Evolutionary conservation across 2,329 filamentous ascomycete genomes (phyloP), one percentile per base, ranked within the genome.

Genomic region (Paecilomyces sp.): DNA sequence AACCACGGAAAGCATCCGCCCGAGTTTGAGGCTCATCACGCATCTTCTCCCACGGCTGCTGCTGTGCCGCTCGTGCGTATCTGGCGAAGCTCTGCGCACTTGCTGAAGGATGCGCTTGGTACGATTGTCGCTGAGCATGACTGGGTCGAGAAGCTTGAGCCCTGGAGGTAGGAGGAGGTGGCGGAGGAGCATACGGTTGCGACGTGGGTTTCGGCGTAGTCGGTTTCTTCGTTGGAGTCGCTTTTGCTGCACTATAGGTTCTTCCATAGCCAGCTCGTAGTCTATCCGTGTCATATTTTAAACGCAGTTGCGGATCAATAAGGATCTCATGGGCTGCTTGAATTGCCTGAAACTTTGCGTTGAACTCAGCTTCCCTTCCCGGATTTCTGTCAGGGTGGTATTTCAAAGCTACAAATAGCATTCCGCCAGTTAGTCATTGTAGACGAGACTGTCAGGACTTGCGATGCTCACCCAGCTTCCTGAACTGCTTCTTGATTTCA

Each of bases 371-470:
- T 75, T 96, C 91, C 69, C 85, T 85, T 57, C 92, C 92, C 11
- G 88, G 90, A 70, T 96, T 96, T 61, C 92, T 88, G 72, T 96
- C 92, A 7, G 92, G 92, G 70, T 96, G 92, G 69, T 89, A 95
- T 73, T 90, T 89, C 54, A 95, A 80, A 55, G 91, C 91, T 91
- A 59, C 15, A 12, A 57, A 13, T 22, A 54, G 31, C 6, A 31
- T n/a, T 15, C 9, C 36, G 47, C 13, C 56, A 52, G 28, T 54
- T 25, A 58, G 41, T 22, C 56, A 53, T 8, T 30, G n/a, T 47
- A 47, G 41, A 18, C n/a, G 5, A n/a, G 41, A 4, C 41, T 18
- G 3, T 18, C 3, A 24, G 22, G 25, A 30, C 51, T 15, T 22
- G 31, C 50, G 25, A n/a, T 52, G 65, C 80, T 60, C 78, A 91